These are phyloP conservation scores for Xylariaceae sp. DNA, from an alignment of 2,329 filamentous ascomycete genomes.

Conservation along the genomic window DNA sequence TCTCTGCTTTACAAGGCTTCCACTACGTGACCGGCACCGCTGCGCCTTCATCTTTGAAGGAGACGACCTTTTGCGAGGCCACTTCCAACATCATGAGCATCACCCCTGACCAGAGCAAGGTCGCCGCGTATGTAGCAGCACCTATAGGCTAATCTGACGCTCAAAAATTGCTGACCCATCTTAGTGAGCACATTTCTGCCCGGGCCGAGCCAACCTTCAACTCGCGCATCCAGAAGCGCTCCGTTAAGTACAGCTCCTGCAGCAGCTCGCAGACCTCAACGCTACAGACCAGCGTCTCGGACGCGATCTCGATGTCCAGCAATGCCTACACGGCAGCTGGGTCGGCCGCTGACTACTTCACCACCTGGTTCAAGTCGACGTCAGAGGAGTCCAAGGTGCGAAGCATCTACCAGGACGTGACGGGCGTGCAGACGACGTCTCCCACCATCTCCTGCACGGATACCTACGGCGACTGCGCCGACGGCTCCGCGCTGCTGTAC, in stretches of 20 bases:
- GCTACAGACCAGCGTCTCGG: slow-evolving; percentile 18
- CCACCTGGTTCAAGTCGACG: slow-evolving; percentile 29
- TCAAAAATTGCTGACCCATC: slow-evolving; percentile 7
- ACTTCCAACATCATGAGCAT: slow-evolving; percentile 27
- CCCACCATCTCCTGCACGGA: slow-evolving; percentile 30
- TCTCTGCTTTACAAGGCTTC: slow-evolving; percentile 30
- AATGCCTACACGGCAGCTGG: slow-evolving; percentile 21
- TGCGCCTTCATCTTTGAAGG: slow-evolving; percentile 25
- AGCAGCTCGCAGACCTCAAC: slow-evolving; percentile 21
- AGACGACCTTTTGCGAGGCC: slow-evolving; percentile 24
- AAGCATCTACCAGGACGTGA: slow-evolving; percentile 25
- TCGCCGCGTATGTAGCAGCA: slow-evolving; percentile 20
- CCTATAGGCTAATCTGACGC: neutral
- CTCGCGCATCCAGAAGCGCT: slow-evolving; percentile 30
- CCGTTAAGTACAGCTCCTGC: slow-evolving; percentile 26
- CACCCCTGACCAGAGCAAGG: slow-evolving; percentile 24
- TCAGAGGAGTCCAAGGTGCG: slow-evolving; percentile 21
- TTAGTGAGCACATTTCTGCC: slow-evolving; percentile 23
- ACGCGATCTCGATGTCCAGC: slow-evolving; percentile 26
- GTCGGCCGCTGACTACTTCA: slow-evolving; percentile 21
- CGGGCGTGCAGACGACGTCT: slow-evolving; percentile 26
- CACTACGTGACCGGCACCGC: slow-evolving; percentile 27
- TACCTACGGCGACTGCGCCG: slow-evolving; percentile 20
- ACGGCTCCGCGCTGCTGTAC: slow-evolving; percentile 26
- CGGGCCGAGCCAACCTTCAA: slow-evolving; percentile 21